Percentiles rank a stretch among this genome's conserved stretches.
These are phyloP conservation scores for Tubosaeta sp. DNA, from an alignment of 768 basidiomycete species.

Conservation along the genomic window DNA sequence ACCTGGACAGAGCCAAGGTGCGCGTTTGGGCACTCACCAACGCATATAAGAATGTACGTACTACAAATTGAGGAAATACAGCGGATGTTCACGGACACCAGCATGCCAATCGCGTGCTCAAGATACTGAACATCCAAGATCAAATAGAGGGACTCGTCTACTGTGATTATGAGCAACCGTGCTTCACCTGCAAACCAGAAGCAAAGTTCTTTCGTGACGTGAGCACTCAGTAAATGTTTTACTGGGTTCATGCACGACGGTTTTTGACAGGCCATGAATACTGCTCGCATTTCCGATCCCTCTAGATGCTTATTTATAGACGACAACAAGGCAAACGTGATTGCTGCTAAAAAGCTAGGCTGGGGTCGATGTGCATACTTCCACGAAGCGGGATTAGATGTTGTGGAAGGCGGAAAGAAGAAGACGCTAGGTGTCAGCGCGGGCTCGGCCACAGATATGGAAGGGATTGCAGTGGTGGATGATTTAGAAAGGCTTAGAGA, in stretches of 20 bases:
- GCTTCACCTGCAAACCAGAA: conserved; percentile 83
- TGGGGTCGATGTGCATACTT: conserved; percentile 79
- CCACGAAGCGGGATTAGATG: conserved; percentile 60
- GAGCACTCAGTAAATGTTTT: neutral
- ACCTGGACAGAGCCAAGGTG: conserved; percentile 72
- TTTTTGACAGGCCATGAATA: conserved; percentile 53
- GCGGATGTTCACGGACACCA: conserved; percentile 28
- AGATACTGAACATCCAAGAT: conserved; percentile 67
- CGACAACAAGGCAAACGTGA: conserved; percentile 67
- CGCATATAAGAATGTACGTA: conserved; percentile 64
- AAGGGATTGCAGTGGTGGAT: conserved; percentile 49
- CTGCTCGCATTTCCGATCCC: conserved; percentile 58
- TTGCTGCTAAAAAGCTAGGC: conserved; percentile 57
- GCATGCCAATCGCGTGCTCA: conserved; percentile 80
- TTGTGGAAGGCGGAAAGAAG: conserved; percentile 57
- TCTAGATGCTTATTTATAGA: conserved; percentile 77
- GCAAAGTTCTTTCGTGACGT: conserved; percentile 65
- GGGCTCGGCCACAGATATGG: conserved; percentile 32
- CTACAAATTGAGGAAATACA: conserved; percentile 11
- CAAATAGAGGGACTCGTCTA: conserved; percentile 70
- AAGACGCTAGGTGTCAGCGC: conserved; percentile 42
- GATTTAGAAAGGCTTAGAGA: conserved; percentile 62
- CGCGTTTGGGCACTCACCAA: conserved; percentile 88
- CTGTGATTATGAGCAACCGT: conserved; percentile 65
- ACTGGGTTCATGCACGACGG: neutral